Percentiles rank a stretch among this genome's conserved stretches.
phyloP scores from a whole-genome alignment of 2,329 filamentous ascomycete genomes.

The Cladobotryum protrusum region DNA sequence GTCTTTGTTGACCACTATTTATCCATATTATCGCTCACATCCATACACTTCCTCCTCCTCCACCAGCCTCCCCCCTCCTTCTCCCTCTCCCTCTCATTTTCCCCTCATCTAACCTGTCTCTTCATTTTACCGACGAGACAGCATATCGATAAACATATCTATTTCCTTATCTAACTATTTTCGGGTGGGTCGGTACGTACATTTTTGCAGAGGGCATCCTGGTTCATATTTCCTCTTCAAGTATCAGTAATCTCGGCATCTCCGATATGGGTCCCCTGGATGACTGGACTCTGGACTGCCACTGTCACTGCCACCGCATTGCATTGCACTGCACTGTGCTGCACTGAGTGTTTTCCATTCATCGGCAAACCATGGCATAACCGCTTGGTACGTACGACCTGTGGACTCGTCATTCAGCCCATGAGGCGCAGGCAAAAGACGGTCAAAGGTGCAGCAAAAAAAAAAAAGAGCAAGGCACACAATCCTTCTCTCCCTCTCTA shows the following conservation, averaged over 20 bases:
- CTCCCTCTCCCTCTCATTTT: background rate
- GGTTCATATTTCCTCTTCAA: slow-evolving; percentile 2
- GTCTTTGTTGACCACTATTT: too few relatives aligned
- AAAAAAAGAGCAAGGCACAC: background rate
- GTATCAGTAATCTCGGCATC: slow-evolving; percentile 11
- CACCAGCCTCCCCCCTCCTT: background rate
- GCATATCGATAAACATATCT: slow-evolving; percentile 2
- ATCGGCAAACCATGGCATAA: too few relatives aligned
- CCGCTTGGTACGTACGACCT: background rate
- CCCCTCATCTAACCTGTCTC: too few relatives aligned
- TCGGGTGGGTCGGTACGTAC: slow-evolving; percentile 3
- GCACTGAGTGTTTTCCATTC: background rate
- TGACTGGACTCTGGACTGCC: background rate
- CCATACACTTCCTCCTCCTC: background rate
- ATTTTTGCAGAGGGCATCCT: slow-evolving; percentile 2
- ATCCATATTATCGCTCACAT: background rate
- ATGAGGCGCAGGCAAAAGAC: slow-evolving; percentile 9
- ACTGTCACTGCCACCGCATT: background rate
- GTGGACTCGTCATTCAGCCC: slow-evolving; percentile 10
- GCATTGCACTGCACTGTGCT: background rate
- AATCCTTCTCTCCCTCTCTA: background rate
- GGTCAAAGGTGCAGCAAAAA: slow-evolving; percentile 4
- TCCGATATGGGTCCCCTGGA: slow-evolving; percentile 7
- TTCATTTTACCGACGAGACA: background rate
- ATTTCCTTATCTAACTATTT: slow-evolving; percentile 2